Evolutionary conservation across 345 rosid genomes (phyloP).

Genomic region (Melaleuca quinquenervia): DNA sequence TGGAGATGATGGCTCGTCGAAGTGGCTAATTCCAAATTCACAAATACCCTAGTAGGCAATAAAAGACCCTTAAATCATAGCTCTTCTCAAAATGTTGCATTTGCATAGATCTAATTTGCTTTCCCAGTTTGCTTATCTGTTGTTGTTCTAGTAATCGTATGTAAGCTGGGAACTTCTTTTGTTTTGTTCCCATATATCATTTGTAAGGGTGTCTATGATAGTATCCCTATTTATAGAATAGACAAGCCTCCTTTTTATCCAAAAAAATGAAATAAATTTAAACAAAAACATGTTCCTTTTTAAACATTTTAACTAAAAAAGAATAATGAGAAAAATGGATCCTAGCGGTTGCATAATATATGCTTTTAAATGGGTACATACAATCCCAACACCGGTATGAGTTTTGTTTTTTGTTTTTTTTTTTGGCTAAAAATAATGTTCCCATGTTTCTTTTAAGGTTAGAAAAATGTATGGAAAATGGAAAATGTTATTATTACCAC

Average conservation of each 20-base stretch:
- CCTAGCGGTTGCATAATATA: not conserved
- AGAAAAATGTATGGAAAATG: no score
- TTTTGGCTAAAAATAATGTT: not conserved
- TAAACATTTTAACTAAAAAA: not conserved
- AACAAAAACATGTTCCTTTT: not conserved
- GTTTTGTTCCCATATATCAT: not conserved
- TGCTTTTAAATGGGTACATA: not conserved
- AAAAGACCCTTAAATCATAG: no score
- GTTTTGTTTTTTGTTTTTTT: no score
- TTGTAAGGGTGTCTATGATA: not conserved
- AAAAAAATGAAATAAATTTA: not conserved
- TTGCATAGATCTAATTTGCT: not conserved
- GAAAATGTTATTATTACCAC: no score
- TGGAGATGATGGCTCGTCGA: not conserved
- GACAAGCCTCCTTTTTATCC: not conserved
- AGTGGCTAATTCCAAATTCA: not conserved
- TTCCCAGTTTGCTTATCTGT: not conserved
- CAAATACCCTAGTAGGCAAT: not conserved
- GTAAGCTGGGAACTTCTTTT: not conserved
- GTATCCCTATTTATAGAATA: no score
- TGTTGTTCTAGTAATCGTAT: not conserved
- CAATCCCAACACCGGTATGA: not conserved
- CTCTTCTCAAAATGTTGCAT: not conserved
- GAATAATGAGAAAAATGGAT: not conserved
- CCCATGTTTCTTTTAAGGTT: not conserved